These are phyloP conservation scores for Scedosporium aurantiacum DNA, from an alignment of 2,329 filamentous ascomycete genomes.

Conservation along the genomic window DNA sequence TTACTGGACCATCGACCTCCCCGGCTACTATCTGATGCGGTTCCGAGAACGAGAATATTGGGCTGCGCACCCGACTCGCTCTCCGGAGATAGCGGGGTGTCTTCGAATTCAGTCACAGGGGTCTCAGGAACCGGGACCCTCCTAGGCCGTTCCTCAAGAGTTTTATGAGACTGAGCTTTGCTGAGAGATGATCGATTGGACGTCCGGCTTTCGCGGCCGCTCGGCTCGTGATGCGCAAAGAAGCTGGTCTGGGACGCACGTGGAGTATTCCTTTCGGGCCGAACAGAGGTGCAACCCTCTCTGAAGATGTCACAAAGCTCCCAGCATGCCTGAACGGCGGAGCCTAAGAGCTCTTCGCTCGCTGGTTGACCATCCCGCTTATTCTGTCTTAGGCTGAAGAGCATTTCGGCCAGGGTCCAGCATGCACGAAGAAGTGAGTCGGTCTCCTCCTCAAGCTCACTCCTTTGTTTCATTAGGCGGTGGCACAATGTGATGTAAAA, in stretches of 20 bases:
- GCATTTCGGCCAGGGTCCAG: conserved; percentile 84
- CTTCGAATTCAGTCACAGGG: conserved; percentile 89
- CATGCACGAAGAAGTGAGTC: conserved; percentile 77
- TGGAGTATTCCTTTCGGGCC: conserved; percentile 77
- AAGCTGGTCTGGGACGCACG: conserved; percentile 70
- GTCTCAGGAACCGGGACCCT: conserved; percentile 60
- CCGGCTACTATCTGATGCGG: conserved; percentile 44
- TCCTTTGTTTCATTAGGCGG: conserved; percentile 88
- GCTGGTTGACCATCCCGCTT: conserved; percentile 59
- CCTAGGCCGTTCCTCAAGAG: conserved; percentile 28
- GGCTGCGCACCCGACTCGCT: conserved; percentile 65
- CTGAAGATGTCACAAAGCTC: conserved; percentile 88
- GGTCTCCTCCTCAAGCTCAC: conserved; percentile 66
- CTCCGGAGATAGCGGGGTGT: conserved; percentile 73
- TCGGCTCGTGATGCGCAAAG: conserved; percentile 40
- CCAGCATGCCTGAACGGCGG: conserved; percentile 88
- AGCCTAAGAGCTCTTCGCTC: conserved; percentile 76
- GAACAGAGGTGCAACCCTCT: conserved; percentile 80
- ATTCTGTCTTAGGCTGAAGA: conserved; percentile 81
- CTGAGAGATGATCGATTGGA: conserved; percentile 42
- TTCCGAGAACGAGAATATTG: conserved; percentile 79
- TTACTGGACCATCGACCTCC: conserved; percentile 72
- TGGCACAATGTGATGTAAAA: conserved; percentile 94
- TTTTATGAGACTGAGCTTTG: conserved; percentile 42
- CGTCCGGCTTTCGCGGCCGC: conserved; percentile 32